phyloP scores from a whole-genome alignment of 345 rosid genomes.

The Heritiera littoralis region DNA sequence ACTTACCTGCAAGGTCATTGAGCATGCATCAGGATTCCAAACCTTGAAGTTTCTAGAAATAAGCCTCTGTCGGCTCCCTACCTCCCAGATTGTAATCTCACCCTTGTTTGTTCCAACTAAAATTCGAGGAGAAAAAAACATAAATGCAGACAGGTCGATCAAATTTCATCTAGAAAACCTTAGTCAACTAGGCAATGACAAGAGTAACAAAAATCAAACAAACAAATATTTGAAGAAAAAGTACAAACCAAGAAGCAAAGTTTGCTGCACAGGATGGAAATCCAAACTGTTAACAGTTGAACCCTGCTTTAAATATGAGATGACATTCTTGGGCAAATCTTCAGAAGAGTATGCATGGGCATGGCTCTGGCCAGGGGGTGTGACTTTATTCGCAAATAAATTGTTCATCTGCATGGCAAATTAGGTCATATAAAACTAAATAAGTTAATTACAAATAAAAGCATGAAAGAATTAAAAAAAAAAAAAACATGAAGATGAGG shows the following conservation, averaged over 20 bases:
- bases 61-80: conserved; percentile 32
- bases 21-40: conserved; percentile 32
- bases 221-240: neutral
- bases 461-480: neutral
- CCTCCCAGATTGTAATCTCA: conserved; percentile 35
- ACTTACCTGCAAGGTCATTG: conserved; percentile 31
- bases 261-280: conserved; percentile 43
- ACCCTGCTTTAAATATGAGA: conserved; percentile 30
- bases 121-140: neutral
- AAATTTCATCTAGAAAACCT: neutral
- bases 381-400: conserved; percentile 47
- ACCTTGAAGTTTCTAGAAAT: conserved; percentile 28
- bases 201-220: neutral
- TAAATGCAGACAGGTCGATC: neutral
- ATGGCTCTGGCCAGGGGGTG: conserved; percentile 47
- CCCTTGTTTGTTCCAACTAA: conserved; percentile 41
- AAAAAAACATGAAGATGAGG: neutral
- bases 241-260: conserved; percentile 34
- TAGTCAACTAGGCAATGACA: neutral
- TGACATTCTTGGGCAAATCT: conserved; percentile 36
- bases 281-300: conserved; percentile 43
- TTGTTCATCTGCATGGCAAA: conserved; percentile 39
- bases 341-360: conserved; percentile 30
- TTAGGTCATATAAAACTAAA: neutral
- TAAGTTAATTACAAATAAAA: neutral